phyloP scores from a whole-genome alignment of 2,329 filamentous ascomycete genomes.

The Curvularia sp. region DNA sequence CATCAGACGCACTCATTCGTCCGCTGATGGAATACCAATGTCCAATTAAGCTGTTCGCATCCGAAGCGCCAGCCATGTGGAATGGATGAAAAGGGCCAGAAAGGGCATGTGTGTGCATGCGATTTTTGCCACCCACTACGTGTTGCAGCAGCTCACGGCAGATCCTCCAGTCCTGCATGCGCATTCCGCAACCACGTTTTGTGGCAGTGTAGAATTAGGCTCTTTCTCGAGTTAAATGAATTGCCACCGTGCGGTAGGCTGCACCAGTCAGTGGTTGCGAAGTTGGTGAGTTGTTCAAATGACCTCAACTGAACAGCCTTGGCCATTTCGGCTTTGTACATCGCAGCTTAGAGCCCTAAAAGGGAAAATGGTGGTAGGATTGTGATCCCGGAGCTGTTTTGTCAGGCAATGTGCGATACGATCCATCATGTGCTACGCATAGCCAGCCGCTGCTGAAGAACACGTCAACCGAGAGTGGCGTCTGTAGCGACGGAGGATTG shows the following conservation, averaged over 20 bases:
- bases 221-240: too few relatives aligned
- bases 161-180: neutral
- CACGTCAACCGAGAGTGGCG: neutral
- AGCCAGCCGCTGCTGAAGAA: neutral
- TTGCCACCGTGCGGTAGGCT: neutral
- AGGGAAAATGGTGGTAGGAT: neutral
- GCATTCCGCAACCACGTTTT: neutral
- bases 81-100: neutral
- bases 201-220: neutral
- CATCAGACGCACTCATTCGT: neutral
- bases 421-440: neutral
- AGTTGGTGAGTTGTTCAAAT: neutral
- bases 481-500: neutral
- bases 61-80: neutral
- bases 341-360: neutral
- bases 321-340: neutral
- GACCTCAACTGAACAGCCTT: neutral
- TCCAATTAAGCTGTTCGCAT: neutral
- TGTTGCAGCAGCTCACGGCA: neutral
- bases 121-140: neutral
- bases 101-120: neutral
- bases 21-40: neutral
- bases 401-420: neutral
- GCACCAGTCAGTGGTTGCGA: neutral
- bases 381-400: neutral